Base-by-base conservation (phyloP, 352 stramenopile species). In the Phytophthora pinifolia region DNA sequence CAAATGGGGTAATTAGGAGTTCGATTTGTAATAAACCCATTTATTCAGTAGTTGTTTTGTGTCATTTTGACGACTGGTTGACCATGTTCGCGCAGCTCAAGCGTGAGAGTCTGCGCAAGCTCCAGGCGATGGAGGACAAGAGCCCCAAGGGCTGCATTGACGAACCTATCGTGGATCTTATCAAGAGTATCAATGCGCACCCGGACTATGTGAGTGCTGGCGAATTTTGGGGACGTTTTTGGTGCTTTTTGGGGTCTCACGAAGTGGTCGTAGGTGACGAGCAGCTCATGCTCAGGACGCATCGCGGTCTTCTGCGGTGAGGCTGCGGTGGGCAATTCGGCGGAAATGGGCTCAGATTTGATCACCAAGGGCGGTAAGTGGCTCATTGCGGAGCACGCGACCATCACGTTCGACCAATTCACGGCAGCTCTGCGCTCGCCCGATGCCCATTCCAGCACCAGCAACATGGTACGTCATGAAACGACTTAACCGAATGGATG, bases 81-180 rank as follows among this genome's bases (percentile, higher is more conserved):
- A 58, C 46, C 20, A 85, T 85, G 68, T 94, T 94, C 60, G 76
- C 85, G 42, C 77, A 91, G 62, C 72, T 91, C 59, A 94, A 92
- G 75, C 85, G 83, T 60, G 85, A 94, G 72, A 89, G 69, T 48
- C 65, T 94, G 67, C 82, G 83, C 44, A 93, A 92, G 75, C 67
- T 95, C 54, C 79, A 81, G 47, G 68, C 69, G 55, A 76, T 83
- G 54, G 81, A 91, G 54, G 86, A 96, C 66, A 96, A 96, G 68
- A 96, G 85, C 35, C 88, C 88, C 6, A 98, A 98, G 54, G 91
- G 88, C 5, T 93, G 74, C 54, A 84, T 98, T 47, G 91, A 98
- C 59, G 83, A 76, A 31, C 83, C 85, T 4, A 96, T 97, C 45
- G 76, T 91, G 15, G 86, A 94, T 32, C 77, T 97, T 66, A 93